phyloP scores from a whole-genome alignment of 2,329 filamentous ascomycete genomes.

The Fusarium sp. region DNA sequence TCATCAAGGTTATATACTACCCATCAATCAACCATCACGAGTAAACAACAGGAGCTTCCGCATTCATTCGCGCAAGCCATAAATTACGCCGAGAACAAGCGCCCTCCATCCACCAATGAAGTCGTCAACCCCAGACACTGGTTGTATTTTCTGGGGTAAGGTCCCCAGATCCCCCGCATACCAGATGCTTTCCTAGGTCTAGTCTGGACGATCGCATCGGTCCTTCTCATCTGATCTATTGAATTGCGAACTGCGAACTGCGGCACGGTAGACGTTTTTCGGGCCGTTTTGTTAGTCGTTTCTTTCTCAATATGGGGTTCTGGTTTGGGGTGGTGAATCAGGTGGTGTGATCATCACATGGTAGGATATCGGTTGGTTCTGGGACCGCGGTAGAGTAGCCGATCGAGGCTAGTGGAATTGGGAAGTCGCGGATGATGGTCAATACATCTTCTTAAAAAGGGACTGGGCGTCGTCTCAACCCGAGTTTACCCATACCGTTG shows the following conservation, averaged over 20 bases:
- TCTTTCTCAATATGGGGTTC: neutral
- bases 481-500: no score
- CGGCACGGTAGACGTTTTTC: conserved; percentile 5
- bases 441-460: no score
- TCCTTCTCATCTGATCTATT: conserved; percentile 16
- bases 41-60: neutral
- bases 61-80: neutral
- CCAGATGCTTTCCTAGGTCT: conserved; percentile 20
- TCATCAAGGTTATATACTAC: neutral
- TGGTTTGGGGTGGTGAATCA: neutral
- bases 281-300: conserved; percentile 6
- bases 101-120: neutral
- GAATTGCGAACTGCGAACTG: neutral
- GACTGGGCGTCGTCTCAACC: no score
- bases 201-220: conserved; percentile 24
- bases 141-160: conserved; percentile 25
- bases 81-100: conserved; percentile 20
- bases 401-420: neutral
- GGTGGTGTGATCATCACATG: conserved; percentile 1
- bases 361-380: neutral
- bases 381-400: neutral
- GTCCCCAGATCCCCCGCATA: conserved; percentile 19
- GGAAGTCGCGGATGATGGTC: no score
- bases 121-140: conserved; percentile 5
- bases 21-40: no score